These are phyloP conservation scores for Wickerhamomyces rabaulensis DNA, from an alignment of 805 yeast genomes.

Conservation along the genomic window DNA sequence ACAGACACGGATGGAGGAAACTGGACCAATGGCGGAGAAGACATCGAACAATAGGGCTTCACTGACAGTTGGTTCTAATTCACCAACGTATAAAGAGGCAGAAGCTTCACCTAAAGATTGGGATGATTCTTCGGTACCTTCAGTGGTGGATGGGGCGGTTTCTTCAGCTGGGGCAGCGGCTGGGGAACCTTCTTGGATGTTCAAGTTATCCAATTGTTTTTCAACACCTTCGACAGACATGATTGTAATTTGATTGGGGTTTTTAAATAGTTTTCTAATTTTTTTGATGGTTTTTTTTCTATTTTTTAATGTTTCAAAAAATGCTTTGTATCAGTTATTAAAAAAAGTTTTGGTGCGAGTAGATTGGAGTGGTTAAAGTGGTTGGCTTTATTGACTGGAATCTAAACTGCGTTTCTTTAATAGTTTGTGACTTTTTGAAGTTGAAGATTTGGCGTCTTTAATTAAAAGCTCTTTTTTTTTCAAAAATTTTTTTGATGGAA, in stretches of 20 bases:
- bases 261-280: constrained; percentile 15
- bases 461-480: neutral
- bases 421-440: neutral
- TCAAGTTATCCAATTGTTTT: constrained; percentile 42
- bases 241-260: constrained; percentile 24
- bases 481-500: neutral
- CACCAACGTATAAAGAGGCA: constrained; percentile 96
- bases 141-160: constrained; percentile 19
- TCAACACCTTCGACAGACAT: constrained; percentile 38
- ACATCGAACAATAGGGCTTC: constrained; percentile 94
- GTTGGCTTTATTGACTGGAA: neutral
- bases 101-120: constrained; percentile 49
- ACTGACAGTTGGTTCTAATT: constrained; percentile 84
- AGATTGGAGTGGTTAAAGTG: constrained; percentile 2
- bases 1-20: constrained; percentile 95
- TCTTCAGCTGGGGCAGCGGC: constrained; percentile 26
- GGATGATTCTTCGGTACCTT: constrained; percentile 27
- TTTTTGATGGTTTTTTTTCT: constrained; percentile 20
- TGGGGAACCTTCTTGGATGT: constrained; percentile 28
- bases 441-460: neutral
- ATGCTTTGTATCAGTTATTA: neutral
- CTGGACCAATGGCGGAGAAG: constrained; percentile 92
- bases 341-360: constrained; percentile 1
- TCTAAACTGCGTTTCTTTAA: neutral
- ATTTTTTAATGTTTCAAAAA: constrained; percentile 3